A percentile compares a stretch with the other conserved stretches of the same genome.
phyloP scores from a whole-genome alignment of 345 rosid genomes.

The Euphorbia pulcherrima region DNA sequence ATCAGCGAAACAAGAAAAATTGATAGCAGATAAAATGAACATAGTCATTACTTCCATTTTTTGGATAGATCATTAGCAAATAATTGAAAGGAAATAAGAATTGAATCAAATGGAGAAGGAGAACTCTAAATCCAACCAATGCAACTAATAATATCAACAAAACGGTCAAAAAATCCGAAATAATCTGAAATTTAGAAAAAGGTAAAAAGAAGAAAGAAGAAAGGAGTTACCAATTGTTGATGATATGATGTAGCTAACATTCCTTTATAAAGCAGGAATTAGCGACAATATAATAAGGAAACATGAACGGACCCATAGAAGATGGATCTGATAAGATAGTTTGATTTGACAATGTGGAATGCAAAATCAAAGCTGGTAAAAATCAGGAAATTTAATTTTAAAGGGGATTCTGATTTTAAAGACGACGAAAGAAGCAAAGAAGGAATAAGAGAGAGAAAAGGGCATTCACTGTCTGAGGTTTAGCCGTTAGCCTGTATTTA shows the following conservation, averaged over 20 bases:
- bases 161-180: not conserved
- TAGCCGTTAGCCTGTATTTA: not conserved
- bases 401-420: not conserved
- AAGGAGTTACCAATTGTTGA: constrained; percentile 5
- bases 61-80: not conserved
- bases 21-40: not conserved
- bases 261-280: not conserved
- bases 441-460: not conserved
- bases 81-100: not conserved
- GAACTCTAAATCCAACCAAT: not conserved
- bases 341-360: not conserved
- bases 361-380: not conserved
- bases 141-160: not conserved
- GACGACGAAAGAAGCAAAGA: not conserved
- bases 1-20: not conserved
- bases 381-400: not conserved
- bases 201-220: not conserved
- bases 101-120: not conserved
- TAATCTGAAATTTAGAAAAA: not conserved
- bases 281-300: not conserved
- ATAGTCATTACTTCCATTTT: not conserved
- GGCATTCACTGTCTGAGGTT: not conserved
- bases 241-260: not conserved
- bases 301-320: not conserved
- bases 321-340: not conserved